A percentile compares a stretch with the other conserved stretches of the same genome.
These are phyloP conservation scores for Carex pumila DNA, from an alignment of 176 grass and related monocot species.

Conservation along the genomic window DNA sequence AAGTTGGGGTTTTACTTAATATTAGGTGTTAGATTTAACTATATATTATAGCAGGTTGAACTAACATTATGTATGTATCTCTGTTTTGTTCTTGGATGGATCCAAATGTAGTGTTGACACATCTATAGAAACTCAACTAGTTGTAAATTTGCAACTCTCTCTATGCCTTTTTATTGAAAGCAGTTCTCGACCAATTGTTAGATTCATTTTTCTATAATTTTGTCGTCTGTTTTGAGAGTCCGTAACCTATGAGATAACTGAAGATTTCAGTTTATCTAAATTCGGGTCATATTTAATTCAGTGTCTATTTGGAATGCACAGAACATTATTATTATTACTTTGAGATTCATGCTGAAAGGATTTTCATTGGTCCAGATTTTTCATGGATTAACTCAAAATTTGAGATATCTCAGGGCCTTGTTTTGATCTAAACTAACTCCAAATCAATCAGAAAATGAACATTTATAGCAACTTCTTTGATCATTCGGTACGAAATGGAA, in stretches of 20 bases:
- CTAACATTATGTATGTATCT: constrained; percentile 11
- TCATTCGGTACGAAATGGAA: constrained; percentile 14
- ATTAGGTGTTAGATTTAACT: constrained; percentile 10
- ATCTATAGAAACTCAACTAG: neutral
- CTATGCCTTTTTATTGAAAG: neutral
- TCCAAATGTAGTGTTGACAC: neutral
- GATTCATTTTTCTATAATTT: neutral
- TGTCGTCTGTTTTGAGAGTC: neutral
- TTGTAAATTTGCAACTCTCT: constrained; percentile 13
- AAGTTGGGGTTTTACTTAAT: neutral
- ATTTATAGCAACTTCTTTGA: neutral
- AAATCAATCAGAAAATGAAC: neutral
- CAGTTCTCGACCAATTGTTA: neutral
- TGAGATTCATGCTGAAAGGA: too few relatives aligned
- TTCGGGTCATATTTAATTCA: too few relatives aligned
- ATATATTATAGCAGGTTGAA: constrained; percentile 9
- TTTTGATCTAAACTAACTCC: neutral
- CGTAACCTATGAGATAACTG: too few relatives aligned
- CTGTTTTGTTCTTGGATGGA: constrained; percentile 4
- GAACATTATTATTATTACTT: too few relatives aligned
- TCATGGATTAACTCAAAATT: too few relatives aligned
- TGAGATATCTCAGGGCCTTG: too few relatives aligned
- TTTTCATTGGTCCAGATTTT: too few relatives aligned
- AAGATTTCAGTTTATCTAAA: too few relatives aligned
- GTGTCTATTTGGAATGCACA: too few relatives aligned